Percentiles rank a stretch among this genome's conserved stretches.
Evolutionary conservation across 345 rosid genomes (phyloP).

Genomic region (Brassica nigra): DNA sequence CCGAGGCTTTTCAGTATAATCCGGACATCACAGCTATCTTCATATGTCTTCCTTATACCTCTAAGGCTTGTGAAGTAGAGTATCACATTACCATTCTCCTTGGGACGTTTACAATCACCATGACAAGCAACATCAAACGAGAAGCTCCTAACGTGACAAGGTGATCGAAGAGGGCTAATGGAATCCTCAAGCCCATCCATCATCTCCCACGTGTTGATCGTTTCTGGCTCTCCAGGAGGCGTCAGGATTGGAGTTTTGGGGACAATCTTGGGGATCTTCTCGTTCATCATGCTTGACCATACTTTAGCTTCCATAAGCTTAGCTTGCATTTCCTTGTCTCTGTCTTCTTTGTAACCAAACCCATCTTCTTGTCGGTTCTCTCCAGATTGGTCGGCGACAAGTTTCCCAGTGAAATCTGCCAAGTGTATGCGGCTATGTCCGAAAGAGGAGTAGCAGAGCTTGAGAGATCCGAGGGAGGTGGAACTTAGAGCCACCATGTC

Average conservation of each 20-base stretch:
- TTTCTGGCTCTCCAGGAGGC: constrained; percentile 97
- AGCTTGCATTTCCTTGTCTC: constrained; percentile 43
- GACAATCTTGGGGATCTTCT: constrained; percentile 61
- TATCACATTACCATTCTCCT: constrained; percentile 45
- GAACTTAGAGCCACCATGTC: constrained; percentile 79
- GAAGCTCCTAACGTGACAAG: constrained; percentile 62
- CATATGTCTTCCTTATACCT: constrained; percentile 86
- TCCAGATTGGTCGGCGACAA: constrained; percentile 18
- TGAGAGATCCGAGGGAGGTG: constrained; percentile 69
- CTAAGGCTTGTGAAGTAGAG: constrained; percentile 81
- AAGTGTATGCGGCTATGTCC: constrained; percentile 31
- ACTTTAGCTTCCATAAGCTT: constrained; percentile 74
- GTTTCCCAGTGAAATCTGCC: constrained; percentile 22
- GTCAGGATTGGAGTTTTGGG: constrained; percentile 75
- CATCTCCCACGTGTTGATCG: constrained; percentile 88
- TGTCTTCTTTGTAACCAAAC: constrained; percentile 10
- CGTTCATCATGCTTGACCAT: constrained; percentile 89
- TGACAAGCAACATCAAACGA: constrained; percentile 57
- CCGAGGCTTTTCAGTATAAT: constrained; percentile 61
- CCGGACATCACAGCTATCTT: constrained; percentile 71
- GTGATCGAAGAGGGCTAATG: constrained; percentile 44
- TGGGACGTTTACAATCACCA: constrained; percentile 37
- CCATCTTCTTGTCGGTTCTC: constrained; percentile 18
- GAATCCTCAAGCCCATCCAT: constrained; percentile 91
- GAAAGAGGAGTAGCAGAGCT: constrained; percentile 48